Base-by-base conservation (phyloP, 805 yeast species). In the Wickerhamia fluorescens region DNA sequence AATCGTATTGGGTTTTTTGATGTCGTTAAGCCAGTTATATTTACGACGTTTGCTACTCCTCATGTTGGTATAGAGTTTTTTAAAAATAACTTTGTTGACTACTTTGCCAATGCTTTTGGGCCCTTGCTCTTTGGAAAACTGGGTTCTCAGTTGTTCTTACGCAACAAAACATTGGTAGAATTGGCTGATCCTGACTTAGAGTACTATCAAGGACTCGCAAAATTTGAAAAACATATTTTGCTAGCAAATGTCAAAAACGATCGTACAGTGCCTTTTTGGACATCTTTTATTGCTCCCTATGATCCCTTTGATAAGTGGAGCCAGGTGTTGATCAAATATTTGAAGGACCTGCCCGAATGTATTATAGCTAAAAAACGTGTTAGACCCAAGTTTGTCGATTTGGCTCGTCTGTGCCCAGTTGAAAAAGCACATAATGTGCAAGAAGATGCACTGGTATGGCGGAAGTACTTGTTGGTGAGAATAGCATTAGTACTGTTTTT, bases 241-340 rank as follows among this genome's bases (percentile, higher is more conserved):
- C 60, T 86, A 33, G 87, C 95, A 7, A 88, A 89, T 54, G 68
- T 79, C 14, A 67, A 76, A 32, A 78, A 83, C 47, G 97, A 88
- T 53, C 66, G 96, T 35, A 74, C 94, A 0, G 97, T 88, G 6
- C 79, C 89, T 10, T 89, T 86, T 51, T 83, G 75, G 56, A 85
- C 96, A 0, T 68, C 94, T 0, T 87, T 66, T 51, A 79, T 89
- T 34, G 67, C 89, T 3, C 67, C 76, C 17, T 70, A 67, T 35
- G 75, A 83, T 31, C 95, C 95, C 2, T 87, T 86, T 49, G 76
- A 75, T 20, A 56, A 61, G 27, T 69, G 72, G 68, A 68, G 67
- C 27, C 46, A 48, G 12, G 49, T 71, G 28, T 66, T 63, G 23
- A 58, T 75, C 32, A 59, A 61, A 19, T 76, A 62, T 42, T 57